Percentiles rank a stretch among this genome's conserved stretches.
Evolutionary conservation across 805 yeast species (phyloP).

Genomic region (Candida schatavii): DNA sequence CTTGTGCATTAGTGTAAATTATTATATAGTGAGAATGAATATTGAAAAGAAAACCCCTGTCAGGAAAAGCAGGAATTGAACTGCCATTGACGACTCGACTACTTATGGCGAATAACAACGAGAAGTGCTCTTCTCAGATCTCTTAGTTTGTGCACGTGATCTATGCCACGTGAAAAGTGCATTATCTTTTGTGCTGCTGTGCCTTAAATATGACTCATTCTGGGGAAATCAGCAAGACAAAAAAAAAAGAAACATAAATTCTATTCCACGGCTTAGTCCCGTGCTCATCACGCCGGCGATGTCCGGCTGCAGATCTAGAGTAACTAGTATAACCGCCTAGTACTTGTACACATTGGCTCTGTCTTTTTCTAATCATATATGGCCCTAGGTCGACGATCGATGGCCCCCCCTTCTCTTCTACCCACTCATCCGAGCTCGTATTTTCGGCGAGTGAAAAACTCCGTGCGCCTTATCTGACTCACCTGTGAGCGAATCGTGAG

Average conservation of each 20-base stretch:
- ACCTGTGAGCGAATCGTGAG: background rate
- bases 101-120: too few relatives aligned
- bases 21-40: constrained; percentile 3
- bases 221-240: background rate
- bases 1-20: constrained; percentile 6
- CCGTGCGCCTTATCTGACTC: background rate
- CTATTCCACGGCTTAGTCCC: background rate
- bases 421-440: background rate
- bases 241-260: too few relatives aligned
- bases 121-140: background rate
- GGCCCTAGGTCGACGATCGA: too few relatives aligned
- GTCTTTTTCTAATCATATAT: too few relatives aligned
- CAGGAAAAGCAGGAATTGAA: too few relatives aligned
- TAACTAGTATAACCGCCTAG: too few relatives aligned
- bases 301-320: too few relatives aligned
- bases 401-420: background rate
- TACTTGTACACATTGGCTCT: too few relatives aligned
- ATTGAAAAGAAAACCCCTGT: background rate
- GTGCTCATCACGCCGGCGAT: too few relatives aligned
- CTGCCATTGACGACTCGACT: too few relatives aligned
- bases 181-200: background rate
- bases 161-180: background rate
- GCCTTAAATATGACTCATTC: constrained; percentile 2
- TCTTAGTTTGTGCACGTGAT: too few relatives aligned
- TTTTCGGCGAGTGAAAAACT: too few relatives aligned